A percentile compares a stretch with the other conserved stretches of the same genome.
phyloP scores from a whole-genome alignment of 257 asterid genomes.

The Salvia rosmarinus region DNA sequence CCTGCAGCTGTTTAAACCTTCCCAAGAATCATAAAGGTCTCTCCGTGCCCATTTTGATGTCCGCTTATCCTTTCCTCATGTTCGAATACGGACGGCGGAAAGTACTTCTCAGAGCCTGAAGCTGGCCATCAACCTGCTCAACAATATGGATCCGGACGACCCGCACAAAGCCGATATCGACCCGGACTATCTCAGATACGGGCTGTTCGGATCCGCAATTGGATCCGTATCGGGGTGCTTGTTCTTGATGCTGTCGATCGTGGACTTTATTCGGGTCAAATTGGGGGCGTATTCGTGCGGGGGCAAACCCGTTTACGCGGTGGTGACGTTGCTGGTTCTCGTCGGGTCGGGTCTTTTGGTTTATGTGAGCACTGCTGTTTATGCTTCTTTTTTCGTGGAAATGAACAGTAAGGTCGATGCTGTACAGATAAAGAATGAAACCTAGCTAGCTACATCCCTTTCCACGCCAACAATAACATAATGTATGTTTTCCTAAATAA shows the following conservation, averaged over 20 bases:
- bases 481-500: too few species aligned
- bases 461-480: too few species aligned
- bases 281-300: slow-evolving; percentile 48
- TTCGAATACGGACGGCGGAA: too few species aligned
- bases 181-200: slow-evolving; percentile 36
- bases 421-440: too few species aligned
- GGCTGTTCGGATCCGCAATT: too few species aligned
- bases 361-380: slow-evolving; percentile 39
- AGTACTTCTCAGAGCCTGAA: slow-evolving; percentile 52
- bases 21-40: too few species aligned
- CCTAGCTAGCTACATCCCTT: too few species aligned
- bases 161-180: slow-evolving; percentile 45
- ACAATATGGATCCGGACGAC: slow-evolving; percentile 41
- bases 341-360: slow-evolving; percentile 39
- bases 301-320: slow-evolving; percentile 32
- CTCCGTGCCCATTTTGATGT: too few species aligned
- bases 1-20: too few species aligned
- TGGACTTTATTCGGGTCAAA: slow-evolving; percentile 42
- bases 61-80: too few species aligned
- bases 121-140: slow-evolving; percentile 48
- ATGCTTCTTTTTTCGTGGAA: slow-evolving; percentile 45
- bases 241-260: slow-evolving; percentile 50
- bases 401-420: not conserved
- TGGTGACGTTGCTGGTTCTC: slow-evolving; percentile 29
- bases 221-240: too few species aligned